Percentiles rank a stretch among this genome's conserved stretches.
These are phyloP conservation scores for Calvatia gigantea DNA, from an alignment of 768 basidiomycete genomes.

Conservation along the genomic window DNA sequence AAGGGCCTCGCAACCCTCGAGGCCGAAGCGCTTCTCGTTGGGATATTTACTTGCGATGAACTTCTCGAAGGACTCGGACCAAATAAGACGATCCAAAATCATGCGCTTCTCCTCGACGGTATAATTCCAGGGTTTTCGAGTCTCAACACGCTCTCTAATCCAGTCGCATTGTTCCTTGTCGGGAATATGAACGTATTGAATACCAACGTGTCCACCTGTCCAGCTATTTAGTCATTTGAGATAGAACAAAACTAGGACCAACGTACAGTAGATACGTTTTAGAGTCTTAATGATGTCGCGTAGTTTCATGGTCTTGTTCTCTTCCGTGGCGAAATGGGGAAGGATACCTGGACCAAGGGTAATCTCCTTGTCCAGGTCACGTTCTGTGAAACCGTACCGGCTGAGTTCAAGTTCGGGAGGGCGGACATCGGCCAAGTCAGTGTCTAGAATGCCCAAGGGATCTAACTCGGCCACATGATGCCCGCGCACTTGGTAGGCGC, in stretches of 20 bases:
- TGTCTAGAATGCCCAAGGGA: slow-evolving; percentile 88
- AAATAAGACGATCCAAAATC: slow-evolving; percentile 98
- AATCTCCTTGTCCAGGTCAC: slow-evolving; percentile 93
- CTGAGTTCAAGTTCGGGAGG: slow-evolving; percentile 93
- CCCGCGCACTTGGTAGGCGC: slow-evolving; percentile 98
- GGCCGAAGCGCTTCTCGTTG: slow-evolving; percentile 98
- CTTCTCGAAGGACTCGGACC: slow-evolving; percentile 99
- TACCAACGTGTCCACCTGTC: slow-evolving; percentile 80
- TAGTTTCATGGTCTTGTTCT: slow-evolving; percentile 83
- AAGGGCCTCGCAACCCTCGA: slow-evolving; percentile 96
- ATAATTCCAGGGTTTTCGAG: slow-evolving; percentile 96
- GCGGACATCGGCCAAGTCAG: slow-evolving; percentile 73
- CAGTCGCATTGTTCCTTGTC: slow-evolving; percentile 99
- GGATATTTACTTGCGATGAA: slow-evolving; percentile 99
- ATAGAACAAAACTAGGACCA: neutral
- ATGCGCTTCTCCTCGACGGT: slow-evolving; percentile 97
- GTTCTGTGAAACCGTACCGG: slow-evolving; percentile 92
- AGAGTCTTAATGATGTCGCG: slow-evolving; percentile 88
- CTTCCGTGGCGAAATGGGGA: slow-evolving; percentile 88
- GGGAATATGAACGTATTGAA: slow-evolving; percentile 94
- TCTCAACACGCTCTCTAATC: slow-evolving; percentile 95
- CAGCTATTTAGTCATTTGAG: slow-evolving; percentile 9
- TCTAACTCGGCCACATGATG: slow-evolving; percentile 96
- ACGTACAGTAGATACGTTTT: slow-evolving; percentile 92
- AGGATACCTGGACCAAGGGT: slow-evolving; percentile 94